Base-by-base conservation (phyloP, 208 protist species). In the Leptomonas pyrrhocoris region DNA sequence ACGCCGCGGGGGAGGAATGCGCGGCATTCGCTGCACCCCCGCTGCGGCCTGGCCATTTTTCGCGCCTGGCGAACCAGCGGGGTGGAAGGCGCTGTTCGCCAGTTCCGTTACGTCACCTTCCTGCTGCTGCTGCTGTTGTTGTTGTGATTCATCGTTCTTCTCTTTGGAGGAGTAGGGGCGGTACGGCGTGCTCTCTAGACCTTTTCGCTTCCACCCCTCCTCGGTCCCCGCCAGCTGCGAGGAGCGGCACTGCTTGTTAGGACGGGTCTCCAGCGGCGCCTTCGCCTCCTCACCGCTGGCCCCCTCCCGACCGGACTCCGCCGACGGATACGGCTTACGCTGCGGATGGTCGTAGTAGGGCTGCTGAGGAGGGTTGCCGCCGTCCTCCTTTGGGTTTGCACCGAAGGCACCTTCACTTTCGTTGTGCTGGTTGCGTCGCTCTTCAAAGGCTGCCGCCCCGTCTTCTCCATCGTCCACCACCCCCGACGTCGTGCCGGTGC, bases 391-490 rank as follows among this genome's bases (percentile, higher is more conserved):
- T n/a, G n/a, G n/a, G n/a, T n/a, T n/a, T n/a, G n/a, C n/a, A n/a
- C n/a, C n/a, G n/a, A n/a, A n/a, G n/a, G n/a, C n/a, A n/a, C n/a
- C n/a, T n/a, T n/a, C n/a, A n/a, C n/a, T n/a, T n/a, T 54, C 49
- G 21, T 21, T n/a, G 49, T 11, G 15, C 9, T 54, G 19, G 23
- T 21, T 21, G 2, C 13, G 13, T 27, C 31, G 25, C 18, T 67
- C 34, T 5, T 57, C 61, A 23, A 67, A 67, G 12, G 61, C 48
- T 15, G 30, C 61, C 11, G 61, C 49, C 15, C 36, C 21, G 31
- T 73, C 58, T 9, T 67, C 57, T 54, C 38, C 65, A 31, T 73
- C 74, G 53, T 68, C 60, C 31, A 73, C 66, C 15, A 68, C 66
- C 42, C 21, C 23, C 6, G 46, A 55, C 42, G 55, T 66, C 1